Percentiles rank a stretch among this genome's conserved stretches.
Conservation (phyloP, 148 eudicot genomes). For the Limonium bicolor region DNA sequence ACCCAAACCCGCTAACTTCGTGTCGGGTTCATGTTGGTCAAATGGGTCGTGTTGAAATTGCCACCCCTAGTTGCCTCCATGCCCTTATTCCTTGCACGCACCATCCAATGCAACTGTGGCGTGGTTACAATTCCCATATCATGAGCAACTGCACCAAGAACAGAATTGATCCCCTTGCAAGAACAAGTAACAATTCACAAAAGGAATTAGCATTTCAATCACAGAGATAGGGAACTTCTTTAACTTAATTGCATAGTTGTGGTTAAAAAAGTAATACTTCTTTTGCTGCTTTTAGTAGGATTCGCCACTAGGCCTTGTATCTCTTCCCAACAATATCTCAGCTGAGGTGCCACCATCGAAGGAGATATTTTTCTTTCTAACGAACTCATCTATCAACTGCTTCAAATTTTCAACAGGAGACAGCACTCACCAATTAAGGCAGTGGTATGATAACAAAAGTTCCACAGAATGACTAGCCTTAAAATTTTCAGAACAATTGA, state of each 20-base stretch:
- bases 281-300: conserved; percentile 79
- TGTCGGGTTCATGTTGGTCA: no score
- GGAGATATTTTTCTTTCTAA: conserved; percentile 51
- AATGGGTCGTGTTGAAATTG: no score
- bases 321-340: conserved; percentile 75
- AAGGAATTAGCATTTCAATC: neutral
- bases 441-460: no score
- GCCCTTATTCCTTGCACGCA: conserved; percentile 77
- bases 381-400: conserved; percentile 71
- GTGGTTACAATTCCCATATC: conserved; percentile 86
- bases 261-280: conserved; percentile 28
- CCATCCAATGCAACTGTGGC: conserved; percentile 99
- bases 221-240: neutral
- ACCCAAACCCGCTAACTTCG: no score
- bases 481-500: conserved; percentile 2
- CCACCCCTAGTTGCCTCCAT: conserved; percentile 44
- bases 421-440: no score
- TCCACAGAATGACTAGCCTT: no score
- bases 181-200: conserved; percentile 8
- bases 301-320: conserved; percentile 93
- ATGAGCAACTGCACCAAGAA: conserved; percentile 43
- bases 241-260: neutral
- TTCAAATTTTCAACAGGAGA: no score
- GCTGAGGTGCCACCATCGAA: conserved; percentile 30
- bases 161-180: conserved; percentile 61